Percentiles rank a stretch among this genome's conserved stretches.
phyloP scores from a whole-genome alignment of 1,284 basidiomycete species.

The Salmacisia buchloeana region DNA sequence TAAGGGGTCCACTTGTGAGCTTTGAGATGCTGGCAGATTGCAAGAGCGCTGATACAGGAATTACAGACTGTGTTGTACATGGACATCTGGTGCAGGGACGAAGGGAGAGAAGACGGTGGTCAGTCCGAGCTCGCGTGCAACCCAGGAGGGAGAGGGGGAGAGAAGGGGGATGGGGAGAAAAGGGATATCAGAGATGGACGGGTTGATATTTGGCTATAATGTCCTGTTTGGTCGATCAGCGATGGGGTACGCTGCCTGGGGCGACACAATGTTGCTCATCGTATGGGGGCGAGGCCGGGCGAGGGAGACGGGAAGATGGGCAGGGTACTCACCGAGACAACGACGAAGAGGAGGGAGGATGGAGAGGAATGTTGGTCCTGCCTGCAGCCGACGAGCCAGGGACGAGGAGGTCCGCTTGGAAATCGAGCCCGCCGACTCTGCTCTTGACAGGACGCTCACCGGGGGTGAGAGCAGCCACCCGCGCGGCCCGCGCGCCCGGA shows the following conservation, averaged over 20 bases:
- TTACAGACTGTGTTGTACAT: no score
- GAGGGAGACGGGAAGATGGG: neutral
- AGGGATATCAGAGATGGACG: slow-evolving; percentile 5
- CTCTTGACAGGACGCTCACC: slow-evolving; percentile 7
- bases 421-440: neutral
- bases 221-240: slow-evolving; percentile 6
- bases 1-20: no score
- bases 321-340: no score
- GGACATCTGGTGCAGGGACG: no score
- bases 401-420: neutral
- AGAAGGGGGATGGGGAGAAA: neutral
- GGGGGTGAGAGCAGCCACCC: slow-evolving; percentile 8
- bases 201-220: slow-evolving; percentile 5
- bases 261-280: slow-evolving; percentile 9
- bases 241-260: slow-evolving; percentile 7
- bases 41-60: no score
- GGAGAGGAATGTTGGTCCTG: slow-evolving; percentile 1
- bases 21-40: no score
- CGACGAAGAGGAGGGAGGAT: no score
- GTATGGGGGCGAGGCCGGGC: neutral
- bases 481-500: no score
- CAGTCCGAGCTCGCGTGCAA: no score
- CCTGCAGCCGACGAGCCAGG: neutral
- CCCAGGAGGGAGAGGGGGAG: neutral
- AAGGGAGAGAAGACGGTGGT: no score